Base-by-base conservation (phyloP, 139 green algal species). In the Zygnema circumcarinatum region DNA sequence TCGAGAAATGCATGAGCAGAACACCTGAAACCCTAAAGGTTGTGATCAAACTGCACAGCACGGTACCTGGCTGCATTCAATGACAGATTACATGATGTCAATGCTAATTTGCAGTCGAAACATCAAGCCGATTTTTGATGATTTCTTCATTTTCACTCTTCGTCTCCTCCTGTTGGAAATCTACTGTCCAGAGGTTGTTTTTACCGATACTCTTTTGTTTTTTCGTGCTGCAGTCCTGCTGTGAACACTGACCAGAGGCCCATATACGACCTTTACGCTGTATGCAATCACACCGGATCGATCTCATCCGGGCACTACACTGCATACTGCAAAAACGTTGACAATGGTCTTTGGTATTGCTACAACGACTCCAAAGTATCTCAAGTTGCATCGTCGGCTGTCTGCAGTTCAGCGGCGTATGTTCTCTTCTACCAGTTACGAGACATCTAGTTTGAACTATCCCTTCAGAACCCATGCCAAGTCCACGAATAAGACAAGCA, bases 221-320 rank as follows among this genome's bases (percentile, higher is more conserved):
- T 47, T 53, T 83, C 22, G 75, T 83, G 39, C 21, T 83, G 32
- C 75, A 83, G 33, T 83, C 33, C 33, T 83, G 32, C 75, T 7
- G 39, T 47, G 32, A 40, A 52, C 74, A 81, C n/a, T 68, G 74
- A 53, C 0, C 31, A 41, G 33, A 53, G 38, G 52, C 40, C 83
- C 0, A 53, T 97, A 40, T 99, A 99, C 80, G 94, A 98, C 74
- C 91, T 97, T 33, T 98, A 93, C 72, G 96, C 94, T 0, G 95
- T 99, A 1, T 94, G 87, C 82, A 98, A 98, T 86, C 96, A 99
- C 87, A 97, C 93, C 38, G 96, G 96, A 21, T 92, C 90, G 7
- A 73, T 98, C 89, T 95, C 96, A 21, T 95, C 95, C 0, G 96
- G 96, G 1, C 96, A 99, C 92, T 99, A 99, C 94, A 99, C 96